Percentiles rank a stretch among this genome's conserved stretches.
phyloP scores from a whole-genome alignment of 2,329 filamentous ascomycete species.

The Fusarium sp. region DNA sequence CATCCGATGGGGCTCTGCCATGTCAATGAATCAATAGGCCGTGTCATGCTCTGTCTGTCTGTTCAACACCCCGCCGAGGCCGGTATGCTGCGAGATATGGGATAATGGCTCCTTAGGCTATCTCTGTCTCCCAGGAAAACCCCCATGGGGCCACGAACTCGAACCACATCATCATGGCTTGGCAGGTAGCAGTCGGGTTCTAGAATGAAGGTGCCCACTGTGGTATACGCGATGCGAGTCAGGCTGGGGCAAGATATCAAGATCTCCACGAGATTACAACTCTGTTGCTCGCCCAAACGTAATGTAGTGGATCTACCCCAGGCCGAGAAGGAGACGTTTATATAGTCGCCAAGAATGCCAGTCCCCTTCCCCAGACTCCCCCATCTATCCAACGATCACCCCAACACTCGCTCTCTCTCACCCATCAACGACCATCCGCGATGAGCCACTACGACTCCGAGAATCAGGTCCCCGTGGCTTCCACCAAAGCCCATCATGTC shows the following conservation, averaged over 20 bases:
- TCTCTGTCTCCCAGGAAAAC: neutral
- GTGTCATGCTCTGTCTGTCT: neutral
- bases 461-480: neutral
- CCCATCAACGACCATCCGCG: neutral
- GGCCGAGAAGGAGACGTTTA: neutral
- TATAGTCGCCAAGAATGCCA: neutral
- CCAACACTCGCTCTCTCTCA: neutral
- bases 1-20: neutral
- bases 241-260: neutral
- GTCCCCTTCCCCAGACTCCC: neutral
- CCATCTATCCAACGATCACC: neutral
- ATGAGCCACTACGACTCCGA: slow-evolving; percentile 1
- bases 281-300: neutral
- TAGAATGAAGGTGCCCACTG: neutral
- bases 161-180: neutral
- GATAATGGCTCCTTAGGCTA: neutral
- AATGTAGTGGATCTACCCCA: neutral
- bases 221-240: neutral
- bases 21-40: neutral
- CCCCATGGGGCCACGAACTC: neutral
- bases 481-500: neutral
- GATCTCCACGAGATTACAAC: neutral
- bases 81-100: neutral
- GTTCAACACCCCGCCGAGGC: neutral
- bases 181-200: neutral